Evolutionary conservation across 805 yeast genomes (phyloP).

Genomic region (Hanseniaspora meyeri): DNA sequence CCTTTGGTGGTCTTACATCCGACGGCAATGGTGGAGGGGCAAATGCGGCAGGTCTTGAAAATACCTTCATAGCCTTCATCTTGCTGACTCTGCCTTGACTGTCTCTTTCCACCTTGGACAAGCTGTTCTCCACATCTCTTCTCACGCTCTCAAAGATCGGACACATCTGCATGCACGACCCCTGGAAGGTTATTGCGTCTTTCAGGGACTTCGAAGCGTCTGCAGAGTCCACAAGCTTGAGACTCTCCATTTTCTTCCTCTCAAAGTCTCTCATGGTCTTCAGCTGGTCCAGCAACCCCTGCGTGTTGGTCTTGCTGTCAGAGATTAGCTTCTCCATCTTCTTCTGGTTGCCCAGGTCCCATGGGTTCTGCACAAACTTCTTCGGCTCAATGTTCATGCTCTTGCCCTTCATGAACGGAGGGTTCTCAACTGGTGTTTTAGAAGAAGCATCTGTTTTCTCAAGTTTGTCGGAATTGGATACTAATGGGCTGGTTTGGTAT

Average conservation of each 20-base stretch:
- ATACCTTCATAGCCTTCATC: constrained; percentile 68
- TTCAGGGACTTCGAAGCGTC: constrained; percentile 68
- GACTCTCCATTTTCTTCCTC: constrained; percentile 61
- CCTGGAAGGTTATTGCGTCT: constrained; percentile 78
- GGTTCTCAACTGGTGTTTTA: constrained; percentile 22
- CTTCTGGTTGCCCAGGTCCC: constrained; percentile 69
- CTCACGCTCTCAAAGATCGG: constrained; percentile 85
- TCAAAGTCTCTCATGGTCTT: constrained; percentile 65
- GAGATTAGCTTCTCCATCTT: constrained; percentile 44
- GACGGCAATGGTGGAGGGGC: constrained; percentile 96
- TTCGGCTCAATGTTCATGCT: constrained; percentile 28
- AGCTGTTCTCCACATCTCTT: constrained; percentile 77
- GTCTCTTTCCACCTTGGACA: constrained; percentile 63
- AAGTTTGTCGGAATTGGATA: not conserved
- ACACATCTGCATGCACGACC: constrained; percentile 89
- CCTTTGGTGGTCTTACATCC: constrained; percentile 86
- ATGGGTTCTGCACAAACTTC: constrained; percentile 33
- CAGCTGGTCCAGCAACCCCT: constrained; percentile 61
- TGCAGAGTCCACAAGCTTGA: constrained; percentile 78
- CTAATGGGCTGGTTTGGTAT: not conserved
- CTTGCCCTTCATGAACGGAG: constrained; percentile 30
- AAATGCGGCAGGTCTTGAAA: constrained; percentile 94
- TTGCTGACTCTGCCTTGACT: constrained; percentile 43
- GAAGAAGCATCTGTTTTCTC: not conserved
- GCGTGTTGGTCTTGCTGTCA: constrained; percentile 29